Evolutionary conservation across 2,329 filamentous ascomycete genomes (phyloP).

Genomic region (Pseudogymnoascus destructans): DNA sequence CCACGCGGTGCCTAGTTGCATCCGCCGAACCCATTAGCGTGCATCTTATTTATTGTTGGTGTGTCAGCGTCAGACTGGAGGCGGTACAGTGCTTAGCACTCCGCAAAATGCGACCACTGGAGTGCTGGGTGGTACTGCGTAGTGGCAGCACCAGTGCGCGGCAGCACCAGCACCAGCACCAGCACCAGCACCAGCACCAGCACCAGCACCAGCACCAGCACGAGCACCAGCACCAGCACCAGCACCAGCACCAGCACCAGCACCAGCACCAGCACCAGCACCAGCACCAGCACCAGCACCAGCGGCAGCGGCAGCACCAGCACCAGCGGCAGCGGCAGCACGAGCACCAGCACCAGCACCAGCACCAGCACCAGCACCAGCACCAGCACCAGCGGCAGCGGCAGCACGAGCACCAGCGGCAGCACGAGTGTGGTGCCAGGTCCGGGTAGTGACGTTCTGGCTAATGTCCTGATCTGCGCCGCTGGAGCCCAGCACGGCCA

Average conservation of each 20-base stretch:
- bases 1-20: not conserved
- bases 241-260: not conserved
- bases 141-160: not conserved
- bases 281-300: not conserved
- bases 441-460: not conserved
- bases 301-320: not conserved
- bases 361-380: not conserved
- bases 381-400: not conserved
- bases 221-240: not conserved
- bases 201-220: not conserved
- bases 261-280: not conserved
- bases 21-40: not conserved
- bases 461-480: not conserved
- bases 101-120: not conserved
- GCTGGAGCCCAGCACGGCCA: not conserved
- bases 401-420: not conserved
- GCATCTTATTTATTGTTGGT: constrained; percentile 1
- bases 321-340: not conserved
- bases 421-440: not conserved
- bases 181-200: not conserved
- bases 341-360: not conserved
- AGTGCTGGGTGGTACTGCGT: not conserved
- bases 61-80: not conserved
- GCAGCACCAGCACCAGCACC: not conserved
- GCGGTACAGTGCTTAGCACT: not conserved